Percentiles rank a stretch among this genome's conserved stretches.
phyloP scores from a whole-genome alignment of 2,329 filamentous ascomycete species.

The Cladosporium sp. region DNA sequence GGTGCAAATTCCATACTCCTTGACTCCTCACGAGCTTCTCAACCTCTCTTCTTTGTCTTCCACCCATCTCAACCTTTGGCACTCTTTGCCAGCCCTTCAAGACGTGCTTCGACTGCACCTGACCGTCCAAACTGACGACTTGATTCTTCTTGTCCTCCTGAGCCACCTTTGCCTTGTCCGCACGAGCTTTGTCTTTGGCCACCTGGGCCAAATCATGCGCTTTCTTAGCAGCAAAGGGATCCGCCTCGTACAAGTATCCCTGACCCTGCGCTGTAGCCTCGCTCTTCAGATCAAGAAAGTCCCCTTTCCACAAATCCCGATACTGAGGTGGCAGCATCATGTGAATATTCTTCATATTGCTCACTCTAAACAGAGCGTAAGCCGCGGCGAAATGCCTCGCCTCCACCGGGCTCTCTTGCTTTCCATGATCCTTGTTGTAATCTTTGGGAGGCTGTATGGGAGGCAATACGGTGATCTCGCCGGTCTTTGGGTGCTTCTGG shows the following conservation, averaged over 20 bases:
- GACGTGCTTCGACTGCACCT: constrained; percentile 34
- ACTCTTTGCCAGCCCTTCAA: constrained; percentile 73
- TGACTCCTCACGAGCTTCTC: constrained; percentile 75
- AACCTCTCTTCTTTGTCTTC: constrained; percentile 70
- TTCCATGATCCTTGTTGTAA: constrained; percentile 67
- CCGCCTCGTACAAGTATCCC: constrained; percentile 90
- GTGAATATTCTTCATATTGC: constrained; percentile 93
- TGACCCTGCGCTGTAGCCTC: constrained; percentile 72
- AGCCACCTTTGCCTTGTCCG: constrained; percentile 58
- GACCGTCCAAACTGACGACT: constrained; percentile 33
- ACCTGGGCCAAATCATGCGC: constrained; percentile 76
- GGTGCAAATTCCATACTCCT: constrained; percentile 83
- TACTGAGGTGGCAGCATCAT: constrained; percentile 92
- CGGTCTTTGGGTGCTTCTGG: constrained; percentile 72
- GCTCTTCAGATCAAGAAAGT: constrained; percentile 78
- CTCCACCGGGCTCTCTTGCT: constrained; percentile 77
- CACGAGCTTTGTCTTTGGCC: constrained; percentile 72
- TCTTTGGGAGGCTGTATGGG: constrained; percentile 76
- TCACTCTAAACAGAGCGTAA: constrained; percentile 85
- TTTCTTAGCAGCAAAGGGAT: constrained; percentile 78
- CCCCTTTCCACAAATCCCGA: constrained; percentile 81
- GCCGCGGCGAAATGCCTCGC: constrained; percentile 91
- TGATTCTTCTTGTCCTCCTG: constrained; percentile 58
- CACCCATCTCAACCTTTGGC: constrained; percentile 91
- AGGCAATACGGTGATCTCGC: constrained; percentile 68